Base-by-base conservation (phyloP, 257 asterid species). In the Voacanga thouarsii region DNA sequence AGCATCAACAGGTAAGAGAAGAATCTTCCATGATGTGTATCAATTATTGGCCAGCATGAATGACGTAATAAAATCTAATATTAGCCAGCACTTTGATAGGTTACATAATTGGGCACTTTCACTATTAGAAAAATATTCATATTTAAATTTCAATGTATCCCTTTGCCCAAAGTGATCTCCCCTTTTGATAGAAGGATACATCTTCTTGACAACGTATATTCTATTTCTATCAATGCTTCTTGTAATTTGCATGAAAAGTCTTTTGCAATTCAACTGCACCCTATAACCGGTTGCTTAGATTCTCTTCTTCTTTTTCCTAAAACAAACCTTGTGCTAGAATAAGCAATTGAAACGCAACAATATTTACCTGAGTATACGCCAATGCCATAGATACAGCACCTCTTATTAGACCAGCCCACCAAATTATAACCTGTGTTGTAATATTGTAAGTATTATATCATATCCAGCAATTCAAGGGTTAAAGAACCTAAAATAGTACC, bases 331-430 rank as follows among this genome's bases (percentile, higher is more conserved):
- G 67, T 37, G 18, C 19, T 12, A 21, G 61, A 28, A n/a, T 7
- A 45, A 19, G 41, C 21, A 15, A 65, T 18, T 67, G 41, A 10
- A 66, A 37, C 14, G 55, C n/a, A 44, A 33, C 11, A 10, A 18
- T 3, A 64, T n/a, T 19, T 71, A 91, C 98, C 94, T 93, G 96
- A 83, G 88, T 90, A 84, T 93, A 91, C 81, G 93, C 93, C 77
- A 93, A 76, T 11, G 98, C 97, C 93, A 93, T 85, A 18, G 97
- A 91, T 26, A 93, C 96, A 19, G 98, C 91, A 12, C 98, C 98
- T 71, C 98, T 88, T 90, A 88, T 91, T 47, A 93, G 86, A 79
- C 98, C 98, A 83, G 97, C 89, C 96, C 96, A 92, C 92, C 93
- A 92, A 78, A 92, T 84, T 57, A 87, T 86, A 55, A 86, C 83